Conservation (phyloP, 768 basidiomycete genomes). For the Crassisporium funariophilum region DNA sequence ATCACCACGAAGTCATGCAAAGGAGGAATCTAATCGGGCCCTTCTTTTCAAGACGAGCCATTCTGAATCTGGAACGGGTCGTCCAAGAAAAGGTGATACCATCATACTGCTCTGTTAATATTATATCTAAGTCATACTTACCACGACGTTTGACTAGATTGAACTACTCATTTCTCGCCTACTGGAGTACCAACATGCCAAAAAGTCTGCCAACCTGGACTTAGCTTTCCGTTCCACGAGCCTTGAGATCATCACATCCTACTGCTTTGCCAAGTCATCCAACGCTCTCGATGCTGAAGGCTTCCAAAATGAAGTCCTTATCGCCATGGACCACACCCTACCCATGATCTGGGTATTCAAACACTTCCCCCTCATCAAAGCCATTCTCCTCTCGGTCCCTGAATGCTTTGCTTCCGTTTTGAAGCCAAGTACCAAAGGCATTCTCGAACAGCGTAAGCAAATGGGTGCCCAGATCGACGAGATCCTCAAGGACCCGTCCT, state of each 20-base stretch:
- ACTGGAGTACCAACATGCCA: slow-evolving; percentile 20
- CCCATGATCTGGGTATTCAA: slow-evolving; percentile 41
- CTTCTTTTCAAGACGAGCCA: slow-evolving; percentile 42
- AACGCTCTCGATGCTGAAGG: slow-evolving; percentile 29
- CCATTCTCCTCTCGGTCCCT: slow-evolving; percentile 32
- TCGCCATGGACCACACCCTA: slow-evolving; percentile 37
- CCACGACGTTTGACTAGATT: slow-evolving; percentile 22
- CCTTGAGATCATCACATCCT: slow-evolving; percentile 42
- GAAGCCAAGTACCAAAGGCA: slow-evolving; percentile 37
- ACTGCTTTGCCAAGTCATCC: slow-evolving; percentile 38
- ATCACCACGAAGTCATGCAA: slow-evolving; percentile 36
- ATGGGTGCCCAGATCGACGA: slow-evolving; percentile 39
- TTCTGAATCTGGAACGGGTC: slow-evolving; percentile 37
- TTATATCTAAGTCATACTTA: background rate
- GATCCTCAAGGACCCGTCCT: slow-evolving; percentile 34
- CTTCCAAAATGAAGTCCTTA: slow-evolving; percentile 36
- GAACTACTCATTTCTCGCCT: slow-evolving; percentile 33
- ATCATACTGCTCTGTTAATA: background rate
- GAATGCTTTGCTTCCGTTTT: slow-evolving; percentile 34
- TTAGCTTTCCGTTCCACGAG: slow-evolving; percentile 41
- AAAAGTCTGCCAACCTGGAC: slow-evolving; percentile 34
- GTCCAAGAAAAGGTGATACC: slow-evolving; percentile 33
- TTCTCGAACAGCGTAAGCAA: slow-evolving; percentile 33
- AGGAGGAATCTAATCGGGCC: slow-evolving; percentile 38
- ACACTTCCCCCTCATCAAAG: slow-evolving; percentile 35